Evolutionary conservation across 345 rosid species (phyloP).

Genomic region (Salix koriyanagi): DNA sequence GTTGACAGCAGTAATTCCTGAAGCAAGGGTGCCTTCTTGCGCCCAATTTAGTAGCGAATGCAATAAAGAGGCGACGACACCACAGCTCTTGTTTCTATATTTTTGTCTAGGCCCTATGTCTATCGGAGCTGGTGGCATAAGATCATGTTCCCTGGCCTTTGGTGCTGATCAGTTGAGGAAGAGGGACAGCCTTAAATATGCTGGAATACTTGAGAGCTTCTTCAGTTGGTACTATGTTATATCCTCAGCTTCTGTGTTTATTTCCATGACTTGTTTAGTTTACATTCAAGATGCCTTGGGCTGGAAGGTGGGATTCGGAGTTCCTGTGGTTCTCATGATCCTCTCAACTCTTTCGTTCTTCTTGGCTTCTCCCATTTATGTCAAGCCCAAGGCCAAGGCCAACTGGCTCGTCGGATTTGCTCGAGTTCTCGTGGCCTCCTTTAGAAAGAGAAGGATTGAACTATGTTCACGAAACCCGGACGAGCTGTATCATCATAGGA

Average conservation of each 20-base stretch:
- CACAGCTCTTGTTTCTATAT: conserved; percentile 45
- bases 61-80: conserved; percentile 33
- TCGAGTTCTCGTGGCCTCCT: conserved; percentile 39
- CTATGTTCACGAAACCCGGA: conserved; percentile 12
- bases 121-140: conserved; percentile 60
- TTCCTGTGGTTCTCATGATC: conserved; percentile 36
- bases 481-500: conserved; percentile 10
- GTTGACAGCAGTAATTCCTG: conserved; percentile 65
- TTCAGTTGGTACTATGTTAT: conserved; percentile 45
- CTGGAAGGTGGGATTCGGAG: conserved; percentile 51
- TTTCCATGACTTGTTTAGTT: conserved; percentile 37
- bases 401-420: conserved; percentile 37
- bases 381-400: conserved; percentile 27
- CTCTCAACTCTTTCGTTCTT: conserved; percentile 38
- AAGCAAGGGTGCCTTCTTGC: conserved; percentile 51
- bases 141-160: conserved; percentile 36
- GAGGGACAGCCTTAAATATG: conserved; percentile 42
- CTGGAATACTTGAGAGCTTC: conserved; percentile 33
- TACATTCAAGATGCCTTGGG: conserved; percentile 45
- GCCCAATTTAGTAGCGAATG: conserved; percentile 29
- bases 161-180: conserved; percentile 44
- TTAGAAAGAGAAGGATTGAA: conserved; percentile 20
- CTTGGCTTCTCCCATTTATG: conserved; percentile 38
- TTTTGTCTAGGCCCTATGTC: conserved; percentile 48
- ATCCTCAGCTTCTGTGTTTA: conserved; percentile 20